phyloP scores from a whole-genome alignment of 257 asterid species.

The Thymus mandschuricus region DNA sequence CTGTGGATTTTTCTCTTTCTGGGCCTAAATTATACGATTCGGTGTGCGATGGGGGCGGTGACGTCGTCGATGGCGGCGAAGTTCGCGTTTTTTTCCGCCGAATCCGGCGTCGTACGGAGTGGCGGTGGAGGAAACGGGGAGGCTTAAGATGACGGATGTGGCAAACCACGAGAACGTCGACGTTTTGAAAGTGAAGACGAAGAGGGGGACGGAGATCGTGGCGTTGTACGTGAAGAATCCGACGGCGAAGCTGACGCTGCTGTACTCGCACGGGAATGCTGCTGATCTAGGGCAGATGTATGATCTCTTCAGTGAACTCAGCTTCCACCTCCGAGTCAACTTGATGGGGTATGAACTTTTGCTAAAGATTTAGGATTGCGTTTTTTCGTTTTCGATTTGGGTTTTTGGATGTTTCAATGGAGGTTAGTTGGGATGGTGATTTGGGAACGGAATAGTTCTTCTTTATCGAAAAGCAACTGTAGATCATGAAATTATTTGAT shows the following conservation, averaged over 20 bases:
- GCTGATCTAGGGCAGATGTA: constrained; percentile 99
- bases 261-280: constrained; percentile 98
- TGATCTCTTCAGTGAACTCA: constrained; percentile 83
- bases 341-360: constrained; percentile 70
- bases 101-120: constrained; percentile 81
- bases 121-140: constrained; percentile 57
- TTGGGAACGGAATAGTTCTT: constrained; percentile 14
- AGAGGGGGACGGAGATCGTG: constrained; percentile 77
- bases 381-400: not conserved
- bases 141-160: constrained; percentile 84
- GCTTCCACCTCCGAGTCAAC: constrained; percentile 86
- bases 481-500: constrained; percentile 27
- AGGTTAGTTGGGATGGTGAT: constrained; percentile 8
- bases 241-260: constrained; percentile 68
- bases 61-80: constrained; percentile 96
- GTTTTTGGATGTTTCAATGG: not conserved
- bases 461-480: constrained; percentile 17
- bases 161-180: constrained; percentile 77
- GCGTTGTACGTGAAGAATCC: constrained; percentile 82
- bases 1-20: not conserved
- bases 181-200: constrained; percentile 75
- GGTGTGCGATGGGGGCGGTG: constrained; percentile 77
- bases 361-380: not conserved
- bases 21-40: not conserved
- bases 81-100: constrained; percentile 93